A percentile compares a stretch with the other conserved stretches of the same genome.
These are phyloP conservation scores for Selaginella tamariscina DNA, from an alignment of 75 land plant genomes.

Conservation along the genomic window DNA sequence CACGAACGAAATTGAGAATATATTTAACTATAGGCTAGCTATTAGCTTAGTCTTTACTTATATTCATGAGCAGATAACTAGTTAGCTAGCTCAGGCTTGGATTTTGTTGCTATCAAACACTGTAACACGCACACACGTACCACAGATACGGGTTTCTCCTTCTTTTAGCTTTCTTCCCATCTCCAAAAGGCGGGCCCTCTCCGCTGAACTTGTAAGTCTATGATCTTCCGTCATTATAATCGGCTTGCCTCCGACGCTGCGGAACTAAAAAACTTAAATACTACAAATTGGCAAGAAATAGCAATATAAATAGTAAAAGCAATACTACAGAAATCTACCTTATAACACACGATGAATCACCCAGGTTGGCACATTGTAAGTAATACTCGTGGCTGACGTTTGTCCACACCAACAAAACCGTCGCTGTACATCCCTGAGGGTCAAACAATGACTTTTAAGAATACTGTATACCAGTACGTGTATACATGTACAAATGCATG, in stretches of 20 bases:
- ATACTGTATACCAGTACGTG: neutral
- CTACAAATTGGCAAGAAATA: no score
- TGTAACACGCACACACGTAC: no score
- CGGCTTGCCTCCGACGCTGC: constrained; percentile 59
- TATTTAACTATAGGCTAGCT: no score
- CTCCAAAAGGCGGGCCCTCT: constrained; percentile 49
- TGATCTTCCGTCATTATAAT: constrained; percentile 88
- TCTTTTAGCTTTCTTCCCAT: constrained; percentile 60
- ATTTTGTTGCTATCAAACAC: no score
- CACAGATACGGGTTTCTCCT: constrained; percentile 81
- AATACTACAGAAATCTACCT: constrained; percentile 37
- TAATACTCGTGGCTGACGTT: constrained; percentile 37
- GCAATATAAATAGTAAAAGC: neutral
- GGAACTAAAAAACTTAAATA: constrained; percentile 1
- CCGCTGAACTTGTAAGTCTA: constrained; percentile 54
- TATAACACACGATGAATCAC: constrained; percentile 86
- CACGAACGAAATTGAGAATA: no score
- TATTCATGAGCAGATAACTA: no score
- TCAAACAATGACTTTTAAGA: neutral
- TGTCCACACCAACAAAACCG: constrained; percentile 81
- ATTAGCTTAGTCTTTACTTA: no score
- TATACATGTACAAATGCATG: no score
- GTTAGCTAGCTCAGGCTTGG: no score
- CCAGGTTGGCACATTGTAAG: constrained; percentile 96
- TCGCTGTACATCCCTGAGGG: constrained; percentile 96